phyloP scores from a whole-genome alignment of 805 yeast genomes.

The Myxozyma melibiosi region DNA sequence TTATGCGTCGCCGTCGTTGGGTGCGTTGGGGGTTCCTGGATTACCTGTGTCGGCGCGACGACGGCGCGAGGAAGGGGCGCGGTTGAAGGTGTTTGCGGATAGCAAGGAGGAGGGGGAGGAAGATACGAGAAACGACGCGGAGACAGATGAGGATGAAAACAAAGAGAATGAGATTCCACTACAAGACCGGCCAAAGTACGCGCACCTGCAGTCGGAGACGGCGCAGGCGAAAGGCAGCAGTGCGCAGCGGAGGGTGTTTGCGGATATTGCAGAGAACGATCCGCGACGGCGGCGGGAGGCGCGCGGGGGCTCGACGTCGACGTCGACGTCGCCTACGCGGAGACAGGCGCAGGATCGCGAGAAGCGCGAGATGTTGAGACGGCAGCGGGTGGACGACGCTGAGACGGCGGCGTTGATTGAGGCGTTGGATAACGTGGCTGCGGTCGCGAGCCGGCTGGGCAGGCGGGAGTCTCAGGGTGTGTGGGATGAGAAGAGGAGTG shows the following conservation, averaged over 20 bases:
- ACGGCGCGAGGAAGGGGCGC: not conserved
- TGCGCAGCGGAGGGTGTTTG: constrained; percentile 11
- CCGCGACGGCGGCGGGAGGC: constrained; percentile 23
- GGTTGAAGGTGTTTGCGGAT: constrained; percentile 11
- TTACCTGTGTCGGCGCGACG: not conserved
- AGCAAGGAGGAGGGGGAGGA: not conserved
- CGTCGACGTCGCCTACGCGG: too few relatives aligned
- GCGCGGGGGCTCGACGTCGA: not conserved
- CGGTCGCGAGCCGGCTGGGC: not conserved
- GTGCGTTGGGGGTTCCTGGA: not conserved
- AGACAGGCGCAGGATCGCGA: too few relatives aligned
- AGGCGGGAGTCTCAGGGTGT: not conserved
- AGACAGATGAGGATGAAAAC: constrained; percentile 10
- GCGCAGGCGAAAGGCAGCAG: not conserved
- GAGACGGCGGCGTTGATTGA: not conserved
- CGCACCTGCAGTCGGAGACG: not conserved
- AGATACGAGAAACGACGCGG: constrained; percentile 2
- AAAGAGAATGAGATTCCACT: constrained; percentile 19
- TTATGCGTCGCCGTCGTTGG: not conserved
- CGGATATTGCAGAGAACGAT: constrained; percentile 13
- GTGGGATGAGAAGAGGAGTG: not conserved
- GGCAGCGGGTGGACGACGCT: not conserved
- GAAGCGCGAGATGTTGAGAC: too few relatives aligned
- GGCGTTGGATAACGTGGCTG: not conserved
- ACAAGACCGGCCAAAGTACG: not conserved